A percentile compares a stretch with the other conserved stretches of the same genome.
These are phyloP conservation scores for Mucor sp. DNA, from an alignment of 371 early-diverging fungal species.

Conservation along the genomic window DNA sequence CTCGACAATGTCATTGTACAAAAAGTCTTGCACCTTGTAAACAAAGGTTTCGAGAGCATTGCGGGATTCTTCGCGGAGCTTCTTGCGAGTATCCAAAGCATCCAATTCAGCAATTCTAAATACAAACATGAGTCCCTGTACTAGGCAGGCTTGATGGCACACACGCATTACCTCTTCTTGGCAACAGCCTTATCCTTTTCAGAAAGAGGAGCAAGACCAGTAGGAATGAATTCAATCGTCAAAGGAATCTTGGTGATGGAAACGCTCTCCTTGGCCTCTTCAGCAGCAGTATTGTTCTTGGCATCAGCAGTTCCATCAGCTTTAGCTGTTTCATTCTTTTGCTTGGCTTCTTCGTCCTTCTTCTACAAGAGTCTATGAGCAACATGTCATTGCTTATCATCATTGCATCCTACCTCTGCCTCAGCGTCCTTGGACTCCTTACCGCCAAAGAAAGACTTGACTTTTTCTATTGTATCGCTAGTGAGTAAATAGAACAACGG, in stretches of 20 bases:
- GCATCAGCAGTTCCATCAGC: neutral
- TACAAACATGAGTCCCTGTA: neutral
- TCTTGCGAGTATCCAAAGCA: slow-evolving; percentile 51
- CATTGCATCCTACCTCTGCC: slow-evolving; percentile 7
- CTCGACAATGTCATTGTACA: slow-evolving; percentile 72
- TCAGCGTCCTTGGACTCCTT: slow-evolving; percentile 35
- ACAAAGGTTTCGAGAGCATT: slow-evolving; percentile 91
- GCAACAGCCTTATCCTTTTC: slow-evolving; percentile 37
- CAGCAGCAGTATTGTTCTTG: slow-evolving; percentile 13
- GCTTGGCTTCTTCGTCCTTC: slow-evolving; percentile 5
- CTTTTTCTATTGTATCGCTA: slow-evolving; percentile 58
- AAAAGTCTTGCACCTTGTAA: slow-evolving; percentile 82
- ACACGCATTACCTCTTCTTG: slow-evolving; percentile 31
- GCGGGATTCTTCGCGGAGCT: slow-evolving; percentile 79
- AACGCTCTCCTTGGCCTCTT: slow-evolving; percentile 34
- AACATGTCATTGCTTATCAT: neutral
- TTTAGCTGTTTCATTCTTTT: slow-evolving; percentile 18
- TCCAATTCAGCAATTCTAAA: slow-evolving; percentile 40
- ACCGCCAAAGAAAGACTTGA: slow-evolving; percentile 79
- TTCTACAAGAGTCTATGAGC: neutral
- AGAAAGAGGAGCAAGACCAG: slow-evolving; percentile 47
- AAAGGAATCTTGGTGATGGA: slow-evolving; percentile 48
- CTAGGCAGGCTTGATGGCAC: neutral
- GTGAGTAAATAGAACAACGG: neutral
- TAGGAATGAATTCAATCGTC: slow-evolving; percentile 41